A percentile compares a stretch with the other conserved stretches of the same genome.
phyloP scores from a whole-genome alignment of 495 filamentous ascomycete genomes.

The Penicillium daleae region DNA sequence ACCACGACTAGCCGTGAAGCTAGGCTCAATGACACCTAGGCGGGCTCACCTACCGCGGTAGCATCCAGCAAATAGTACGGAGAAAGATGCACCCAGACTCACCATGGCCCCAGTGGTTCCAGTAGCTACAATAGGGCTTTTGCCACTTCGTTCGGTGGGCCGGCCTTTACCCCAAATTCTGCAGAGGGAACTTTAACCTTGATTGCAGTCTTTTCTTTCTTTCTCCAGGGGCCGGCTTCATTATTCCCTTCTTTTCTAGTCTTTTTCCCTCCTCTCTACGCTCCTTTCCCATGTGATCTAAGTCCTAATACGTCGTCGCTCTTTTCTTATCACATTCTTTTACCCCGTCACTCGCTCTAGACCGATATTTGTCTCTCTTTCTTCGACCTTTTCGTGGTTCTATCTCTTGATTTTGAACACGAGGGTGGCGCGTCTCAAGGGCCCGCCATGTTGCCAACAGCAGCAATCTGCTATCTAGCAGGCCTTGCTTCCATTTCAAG shows the following conservation, averaged over 20 bases:
- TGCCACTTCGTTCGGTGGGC: too few relatives aligned
- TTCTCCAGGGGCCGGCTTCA: background rate
- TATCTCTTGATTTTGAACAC: background rate
- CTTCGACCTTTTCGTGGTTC: background rate
- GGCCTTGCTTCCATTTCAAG: conserved; percentile 3
- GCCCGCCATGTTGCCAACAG: conserved; percentile 15
- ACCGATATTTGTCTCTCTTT: background rate
- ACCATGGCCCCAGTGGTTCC: background rate
- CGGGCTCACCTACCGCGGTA: background rate
- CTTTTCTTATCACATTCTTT: conserved; percentile 5
- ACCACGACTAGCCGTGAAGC: background rate
- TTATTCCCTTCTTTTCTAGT: background rate
- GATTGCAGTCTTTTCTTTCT: background rate
- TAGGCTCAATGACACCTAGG: conserved; percentile 2
- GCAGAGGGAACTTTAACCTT: background rate
- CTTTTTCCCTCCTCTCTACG: background rate
- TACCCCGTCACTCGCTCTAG: conserved; percentile 6
- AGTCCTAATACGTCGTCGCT: background rate
- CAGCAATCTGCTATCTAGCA: background rate
- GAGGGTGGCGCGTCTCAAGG: background rate
- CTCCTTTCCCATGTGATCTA: conserved; percentile 3
- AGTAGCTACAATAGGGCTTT: conserved; percentile 4
- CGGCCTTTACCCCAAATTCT: conserved; percentile 5
- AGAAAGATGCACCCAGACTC: background rate
- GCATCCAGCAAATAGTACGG: conserved; percentile 2